Base-by-base conservation (phyloP, 169 alveolate genomes). In the Plasmodium ovale region DNA sequence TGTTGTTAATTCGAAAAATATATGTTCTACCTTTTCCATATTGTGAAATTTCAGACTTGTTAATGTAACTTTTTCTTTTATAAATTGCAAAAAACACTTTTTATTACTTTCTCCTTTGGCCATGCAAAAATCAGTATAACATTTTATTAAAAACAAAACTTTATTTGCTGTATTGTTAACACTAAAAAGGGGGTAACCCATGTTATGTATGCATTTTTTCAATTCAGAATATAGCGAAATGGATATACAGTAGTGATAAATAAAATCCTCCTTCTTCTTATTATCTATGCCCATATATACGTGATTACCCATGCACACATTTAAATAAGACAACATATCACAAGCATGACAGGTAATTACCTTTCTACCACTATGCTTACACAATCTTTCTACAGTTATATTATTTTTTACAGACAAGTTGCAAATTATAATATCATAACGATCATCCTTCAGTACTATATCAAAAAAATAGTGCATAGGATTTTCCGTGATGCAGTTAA, bases 351-450 rank as follows among this genome's bases (percentile, higher is more conserved):
- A 77, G 2, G 88, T 77, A 42, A 77, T 60, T 14, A 77, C 16
- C 16, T 27, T 59, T 31, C 1, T 53, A 14, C 39, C 1, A 44
- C 47, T 27, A 19, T 67, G 10, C 7, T 3, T 49, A 54, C 88
- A 77, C 1, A 77, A 14, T 25, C 47, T 77, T 77, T 77, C 72
- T 44, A 77, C 54, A 6, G 3, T n/a, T 62, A 77, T 27, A 77
- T 77, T 77, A 21, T 42, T 33, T 68, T 31, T 77, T 44, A 77
- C 64, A 60, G 51, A 60, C 25, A 77, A 47, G 39, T 62, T 62
- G 37, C 88, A 77, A 14, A 77, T 42, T 14, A 77, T 31, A 33
- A 77, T 68, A 29, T 77, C 88, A 31, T 60, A 42, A 2, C 6
- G 0, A 9, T 60, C n/a, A 19, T 60, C 42, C n/a, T 77, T 42